phyloP scores from a whole-genome alignment of 805 yeast genomes.

The Lachancea fermentati region DNA sequence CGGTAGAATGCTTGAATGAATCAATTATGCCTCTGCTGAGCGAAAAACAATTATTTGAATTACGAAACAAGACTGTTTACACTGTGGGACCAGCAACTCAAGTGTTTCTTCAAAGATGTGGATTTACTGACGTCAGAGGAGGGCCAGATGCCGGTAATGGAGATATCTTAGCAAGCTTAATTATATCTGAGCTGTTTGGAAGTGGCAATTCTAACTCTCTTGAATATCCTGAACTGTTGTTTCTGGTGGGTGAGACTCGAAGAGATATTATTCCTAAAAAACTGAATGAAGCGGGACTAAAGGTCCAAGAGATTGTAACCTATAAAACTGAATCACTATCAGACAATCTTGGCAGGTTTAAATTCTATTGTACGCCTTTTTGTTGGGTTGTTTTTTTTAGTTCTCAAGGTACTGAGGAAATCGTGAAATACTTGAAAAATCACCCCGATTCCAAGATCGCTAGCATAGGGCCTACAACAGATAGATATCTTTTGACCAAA shows the following conservation, averaged over 20 bases:
- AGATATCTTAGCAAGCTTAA: constrained; percentile 55
- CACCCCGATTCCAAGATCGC: constrained; percentile 37
- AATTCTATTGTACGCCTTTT: constrained; percentile 11
- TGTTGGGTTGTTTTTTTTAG: constrained; percentile 85
- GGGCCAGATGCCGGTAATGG: constrained; percentile 83
- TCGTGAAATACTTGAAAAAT: constrained; percentile 43
- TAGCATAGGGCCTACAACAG: constrained; percentile 91
- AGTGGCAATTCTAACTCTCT: background rate
- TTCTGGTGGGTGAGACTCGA: constrained; percentile 82
- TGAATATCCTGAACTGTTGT: constrained; percentile 37
- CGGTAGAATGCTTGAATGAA: constrained; percentile 70
- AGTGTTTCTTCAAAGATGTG: constrained; percentile 48
- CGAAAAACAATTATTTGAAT: constrained; percentile 15
- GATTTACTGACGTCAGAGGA: constrained; percentile 66
- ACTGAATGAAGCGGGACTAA: constrained; percentile 29
- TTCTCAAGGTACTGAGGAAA: constrained; percentile 75
- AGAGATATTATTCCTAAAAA: constrained; percentile 73
- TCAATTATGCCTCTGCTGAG: constrained; percentile 32
- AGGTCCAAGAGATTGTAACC: constrained; percentile 50
- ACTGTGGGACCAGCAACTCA: constrained; percentile 93
- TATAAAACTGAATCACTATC: constrained; percentile 57
- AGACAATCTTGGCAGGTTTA: constrained; percentile 41
- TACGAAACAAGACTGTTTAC: constrained; percentile 53
- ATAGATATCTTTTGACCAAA: constrained; percentile 46
- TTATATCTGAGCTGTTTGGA: constrained; percentile 35